A percentile compares a stretch with the other conserved stretches of the same genome.
Conservation (phyloP, 2,329 filamentous ascomycete species). For the Aspergillus floridensis region DNA sequence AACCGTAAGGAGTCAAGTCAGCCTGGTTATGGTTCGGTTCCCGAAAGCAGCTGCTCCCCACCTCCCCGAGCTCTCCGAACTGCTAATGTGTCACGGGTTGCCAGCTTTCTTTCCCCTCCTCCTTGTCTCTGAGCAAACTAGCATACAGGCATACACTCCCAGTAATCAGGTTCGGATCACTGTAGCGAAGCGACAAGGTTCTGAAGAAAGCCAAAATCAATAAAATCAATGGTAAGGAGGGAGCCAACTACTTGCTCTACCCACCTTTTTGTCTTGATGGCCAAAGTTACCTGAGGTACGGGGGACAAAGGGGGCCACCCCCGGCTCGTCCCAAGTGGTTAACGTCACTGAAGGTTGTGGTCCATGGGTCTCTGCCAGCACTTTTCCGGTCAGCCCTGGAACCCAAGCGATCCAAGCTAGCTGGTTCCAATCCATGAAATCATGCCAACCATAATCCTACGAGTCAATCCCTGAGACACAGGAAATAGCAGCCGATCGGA, state of each 20-base stretch:
- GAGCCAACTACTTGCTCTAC: neutral
- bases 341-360: slow-evolving; percentile 16
- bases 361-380: slow-evolving; percentile 1
- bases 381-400: slow-evolving; percentile 4
- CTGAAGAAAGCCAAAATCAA: neutral
- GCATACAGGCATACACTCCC: neutral
- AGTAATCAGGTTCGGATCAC: neutral
- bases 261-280: neutral
- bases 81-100: neutral
- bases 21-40: neutral
- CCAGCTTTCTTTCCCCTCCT: neutral
- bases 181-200: neutral
- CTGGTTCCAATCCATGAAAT: slow-evolving; percentile 6
- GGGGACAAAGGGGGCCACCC: slow-evolving; percentile 8
- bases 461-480: neutral
- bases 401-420: neutral
- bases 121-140: neutral
- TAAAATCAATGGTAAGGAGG: neutral
- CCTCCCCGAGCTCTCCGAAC: neutral
- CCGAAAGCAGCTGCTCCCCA: neutral
- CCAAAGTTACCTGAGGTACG: slow-evolving; percentile 7
- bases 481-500: slow-evolving; percentile 9
- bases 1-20: neutral
- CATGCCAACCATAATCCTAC: slow-evolving; percentile 4
- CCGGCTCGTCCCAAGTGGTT: slow-evolving; percentile 14